Conservation (phyloP, 2,329 filamentous ascomycete species). For the Sclerotinia glacialis region DNA sequence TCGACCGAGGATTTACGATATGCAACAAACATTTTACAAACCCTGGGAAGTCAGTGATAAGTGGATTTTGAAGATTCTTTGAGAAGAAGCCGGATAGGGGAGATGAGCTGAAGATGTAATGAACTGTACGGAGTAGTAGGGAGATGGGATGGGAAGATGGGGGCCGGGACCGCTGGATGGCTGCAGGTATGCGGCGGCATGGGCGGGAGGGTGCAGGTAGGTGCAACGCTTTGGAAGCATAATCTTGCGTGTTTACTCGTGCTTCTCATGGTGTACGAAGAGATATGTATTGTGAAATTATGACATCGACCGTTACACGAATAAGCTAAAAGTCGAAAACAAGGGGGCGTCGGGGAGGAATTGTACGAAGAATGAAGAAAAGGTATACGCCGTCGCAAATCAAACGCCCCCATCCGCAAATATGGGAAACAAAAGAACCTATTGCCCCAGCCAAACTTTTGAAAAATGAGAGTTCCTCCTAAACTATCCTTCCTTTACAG, state of each 20-base stretch:
- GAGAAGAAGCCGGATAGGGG: background rate
- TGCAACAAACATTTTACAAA: slow-evolving; percentile 16
- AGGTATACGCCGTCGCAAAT: slow-evolving; percentile 11
- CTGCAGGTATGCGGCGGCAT: background rate
- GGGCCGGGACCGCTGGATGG: background rate
- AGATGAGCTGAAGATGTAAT: slow-evolving; percentile 6
- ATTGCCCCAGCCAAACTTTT: background rate
- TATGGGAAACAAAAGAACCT: background rate
- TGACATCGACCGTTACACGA: slow-evolving; percentile 1
- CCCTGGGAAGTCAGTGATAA: slow-evolving; percentile 7
- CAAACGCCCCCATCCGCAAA: background rate
- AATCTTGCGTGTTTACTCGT: slow-evolving; percentile 1
- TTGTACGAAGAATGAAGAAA: background rate
- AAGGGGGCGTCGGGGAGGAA: background rate
- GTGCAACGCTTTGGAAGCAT: slow-evolving; percentile 8
- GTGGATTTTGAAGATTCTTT: slow-evolving; percentile 6
- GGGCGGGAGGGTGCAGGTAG: background rate
- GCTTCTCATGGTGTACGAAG: slow-evolving; percentile 2
- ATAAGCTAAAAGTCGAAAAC: background rate
- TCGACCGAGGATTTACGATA: slow-evolving; percentile 18
- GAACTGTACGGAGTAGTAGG: too few relatives aligned
- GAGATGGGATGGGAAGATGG: slow-evolving; percentile 4
- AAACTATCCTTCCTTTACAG: slow-evolving; percentile 45
- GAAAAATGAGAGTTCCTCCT: background rate
- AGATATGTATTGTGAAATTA: background rate